Percentiles rank a stretch among this genome's conserved stretches.
Evolutionary conservation across 2,329 filamentous ascomycete genomes (phyloP).

Genomic region (Sclerotiophoma versabilis): DNA sequence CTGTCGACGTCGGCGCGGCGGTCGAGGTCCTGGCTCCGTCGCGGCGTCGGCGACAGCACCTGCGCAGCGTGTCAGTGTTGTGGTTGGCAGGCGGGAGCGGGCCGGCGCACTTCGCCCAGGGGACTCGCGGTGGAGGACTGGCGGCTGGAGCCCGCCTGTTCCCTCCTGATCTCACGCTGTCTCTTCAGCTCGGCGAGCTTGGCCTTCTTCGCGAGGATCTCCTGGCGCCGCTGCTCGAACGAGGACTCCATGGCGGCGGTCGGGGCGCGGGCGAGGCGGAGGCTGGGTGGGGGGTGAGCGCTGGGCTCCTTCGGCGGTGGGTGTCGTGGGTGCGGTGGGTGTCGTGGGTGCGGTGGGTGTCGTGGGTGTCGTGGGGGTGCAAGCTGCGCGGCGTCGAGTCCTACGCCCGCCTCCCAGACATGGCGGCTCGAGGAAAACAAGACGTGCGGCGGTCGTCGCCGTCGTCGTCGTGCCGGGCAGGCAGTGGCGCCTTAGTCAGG

Average conservation of each 20-base stretch:
- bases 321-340: not conserved
- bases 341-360: not conserved
- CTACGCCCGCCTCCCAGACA: slow-evolving; percentile 17
- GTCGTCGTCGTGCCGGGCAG: not conserved
- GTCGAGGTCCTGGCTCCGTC: slow-evolving; percentile 69
- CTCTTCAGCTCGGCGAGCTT: slow-evolving; percentile 96
- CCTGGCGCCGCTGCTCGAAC: slow-evolving; percentile 85
- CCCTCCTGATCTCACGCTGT: slow-evolving; percentile 83
- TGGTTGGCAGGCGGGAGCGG: not conserved
- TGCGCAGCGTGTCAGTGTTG: slow-evolving; percentile 43
- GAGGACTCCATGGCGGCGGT: slow-evolving; percentile 54
- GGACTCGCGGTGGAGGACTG: slow-evolving; percentile 67
- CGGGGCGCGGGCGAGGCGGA: slow-evolving; percentile 4
- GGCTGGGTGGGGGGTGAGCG: slow-evolving; percentile 4
- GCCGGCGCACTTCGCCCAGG: slow-evolving; percentile 69
- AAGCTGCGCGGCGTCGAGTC: not conserved
- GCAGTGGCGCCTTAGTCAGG: slow-evolving; percentile 24
- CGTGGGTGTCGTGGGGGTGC: not conserved
- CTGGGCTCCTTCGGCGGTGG: not conserved
- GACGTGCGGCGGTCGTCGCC: no score
- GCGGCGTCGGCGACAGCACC: slow-evolving; percentile 74
- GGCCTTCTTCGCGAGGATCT: slow-evolving; percentile 95
- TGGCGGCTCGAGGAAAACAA: not conserved
- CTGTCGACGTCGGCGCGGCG: slow-evolving; percentile 74
- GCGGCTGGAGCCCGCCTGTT: slow-evolving; percentile 70